These are phyloP conservation scores for Globisporangium splendens DNA, from an alignment of 352 stramenopile species.

Conservation along the genomic window DNA sequence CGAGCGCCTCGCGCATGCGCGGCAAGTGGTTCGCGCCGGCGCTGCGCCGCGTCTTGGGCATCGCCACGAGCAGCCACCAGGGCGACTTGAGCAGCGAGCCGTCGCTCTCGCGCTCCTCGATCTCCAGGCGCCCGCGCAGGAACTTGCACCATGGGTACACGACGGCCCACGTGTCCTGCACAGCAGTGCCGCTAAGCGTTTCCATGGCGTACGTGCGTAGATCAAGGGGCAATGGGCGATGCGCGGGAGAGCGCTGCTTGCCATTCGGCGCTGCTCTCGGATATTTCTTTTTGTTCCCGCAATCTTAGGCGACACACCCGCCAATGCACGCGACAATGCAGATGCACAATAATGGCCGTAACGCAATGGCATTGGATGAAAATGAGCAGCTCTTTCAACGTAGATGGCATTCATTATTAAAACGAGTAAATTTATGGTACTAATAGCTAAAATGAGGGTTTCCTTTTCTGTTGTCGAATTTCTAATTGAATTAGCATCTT, in stretches of 20 bases:
- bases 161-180: conserved; percentile 12
- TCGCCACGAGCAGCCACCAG: conserved; percentile 21
- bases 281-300: no score
- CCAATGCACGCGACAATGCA: conserved; percentile 5
- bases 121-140: conserved; percentile 62
- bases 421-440: no score
- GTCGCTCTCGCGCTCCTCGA: conserved; percentile 16
- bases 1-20: conserved; percentile 26
- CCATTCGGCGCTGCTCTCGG: no score
- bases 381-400: no score
- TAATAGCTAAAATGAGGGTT: no score
- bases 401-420: no score
- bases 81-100: conserved; percentile 4
- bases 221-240: no score
- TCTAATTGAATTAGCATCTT: no score
- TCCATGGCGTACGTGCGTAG: conserved; percentile 24
- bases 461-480: no score
- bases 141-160: conserved; percentile 26
- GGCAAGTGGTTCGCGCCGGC: conserved; percentile 17
- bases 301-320: background rate
- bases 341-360: background rate
- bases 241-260: no score
- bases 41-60: conserved; percentile 29
- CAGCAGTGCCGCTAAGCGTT: no score
- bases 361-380: no score